Percentiles rank a stretch among this genome's conserved stretches.
Evolutionary conservation across 768 basidiomycete species (phyloP).

Genomic region (Clitopilus hobsonii): DNA sequence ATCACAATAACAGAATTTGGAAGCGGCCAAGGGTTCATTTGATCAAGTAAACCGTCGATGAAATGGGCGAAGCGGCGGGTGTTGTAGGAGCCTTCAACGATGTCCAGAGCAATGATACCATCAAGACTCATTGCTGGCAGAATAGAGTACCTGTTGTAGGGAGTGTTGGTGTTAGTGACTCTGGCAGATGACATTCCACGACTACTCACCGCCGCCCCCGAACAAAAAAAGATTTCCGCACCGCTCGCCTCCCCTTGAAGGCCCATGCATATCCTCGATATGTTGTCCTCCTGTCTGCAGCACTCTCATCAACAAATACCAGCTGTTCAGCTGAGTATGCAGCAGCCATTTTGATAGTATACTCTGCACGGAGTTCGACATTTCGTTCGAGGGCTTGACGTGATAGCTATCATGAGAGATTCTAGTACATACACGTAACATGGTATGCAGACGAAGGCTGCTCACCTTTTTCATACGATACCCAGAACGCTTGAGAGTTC

Average conservation of each 20-base stretch:
- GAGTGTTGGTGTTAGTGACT: neutral
- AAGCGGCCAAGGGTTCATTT: constrained; percentile 10
- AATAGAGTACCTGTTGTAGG: constrained; percentile 7
- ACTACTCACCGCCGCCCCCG: constrained; percentile 16
- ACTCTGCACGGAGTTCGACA: neutral
- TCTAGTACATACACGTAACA: neutral
- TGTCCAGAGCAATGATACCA: constrained; percentile 3
- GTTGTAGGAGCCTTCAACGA: constrained; percentile 9
- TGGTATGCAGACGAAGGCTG: neutral
- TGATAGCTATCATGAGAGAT: neutral
- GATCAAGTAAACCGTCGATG: constrained; percentile 6
- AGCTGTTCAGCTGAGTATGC: constrained; percentile 9
- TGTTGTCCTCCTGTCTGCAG: constrained; percentile 16
- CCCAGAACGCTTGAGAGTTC: neutral
- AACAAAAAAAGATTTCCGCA: constrained; percentile 19
- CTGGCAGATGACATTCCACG: constrained; percentile 9
- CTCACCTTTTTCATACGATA: neutral
- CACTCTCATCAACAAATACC: constrained; percentile 26
- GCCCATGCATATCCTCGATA: constrained; percentile 21
- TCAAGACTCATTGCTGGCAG: constrained; percentile 6
- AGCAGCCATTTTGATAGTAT: neutral
- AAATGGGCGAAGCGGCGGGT: neutral
- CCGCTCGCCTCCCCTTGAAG: constrained; percentile 15
- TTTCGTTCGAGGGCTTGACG: neutral
- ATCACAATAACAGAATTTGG: constrained; percentile 12